Evolutionary conservation across 176 grass and related monocot genomes (phyloP).

Genomic region (Lolium multiflorum): DNA sequence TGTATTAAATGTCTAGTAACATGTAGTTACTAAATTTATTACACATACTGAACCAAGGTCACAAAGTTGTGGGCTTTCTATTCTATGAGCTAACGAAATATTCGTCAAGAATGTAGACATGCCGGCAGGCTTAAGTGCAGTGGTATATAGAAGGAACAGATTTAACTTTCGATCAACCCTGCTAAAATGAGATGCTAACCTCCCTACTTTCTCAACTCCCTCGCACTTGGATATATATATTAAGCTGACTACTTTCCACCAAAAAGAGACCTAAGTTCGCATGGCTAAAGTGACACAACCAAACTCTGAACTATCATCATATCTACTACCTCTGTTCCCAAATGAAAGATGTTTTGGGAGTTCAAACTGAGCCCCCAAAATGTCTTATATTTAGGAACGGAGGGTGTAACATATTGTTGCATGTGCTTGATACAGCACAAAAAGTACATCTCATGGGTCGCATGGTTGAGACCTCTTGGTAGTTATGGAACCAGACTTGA

Average conservation of each 20-base stretch:
- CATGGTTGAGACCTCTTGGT: constrained; percentile 2
- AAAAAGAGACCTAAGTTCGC: neutral
- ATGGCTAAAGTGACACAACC: neutral
- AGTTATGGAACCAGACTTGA: neutral
- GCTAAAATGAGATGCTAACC: constrained; percentile 19
- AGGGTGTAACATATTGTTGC: neutral
- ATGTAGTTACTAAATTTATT: constrained; percentile 5
- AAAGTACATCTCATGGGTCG: neutral
- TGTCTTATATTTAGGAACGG: too few relatives aligned
- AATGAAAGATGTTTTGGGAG: too few relatives aligned
- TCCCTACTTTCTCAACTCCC: neutral
- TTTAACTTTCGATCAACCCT: neutral
- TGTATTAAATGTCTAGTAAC: constrained; percentile 1
- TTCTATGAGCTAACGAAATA: neutral
- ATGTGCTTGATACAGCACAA: neutral
- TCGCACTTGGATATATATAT: neutral
- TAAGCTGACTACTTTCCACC: neutral
- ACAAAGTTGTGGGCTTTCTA: neutral
- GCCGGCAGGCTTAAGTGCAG: neutral
- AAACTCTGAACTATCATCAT: neutral
- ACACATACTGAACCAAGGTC: neutral
- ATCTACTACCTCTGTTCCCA: neutral
- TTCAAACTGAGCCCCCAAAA: too few relatives aligned
- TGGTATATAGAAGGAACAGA: neutral
- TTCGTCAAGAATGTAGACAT: neutral